Conservation (phyloP, 2,329 filamentous ascomycete genomes). For the Fusarium humuli region DNA sequence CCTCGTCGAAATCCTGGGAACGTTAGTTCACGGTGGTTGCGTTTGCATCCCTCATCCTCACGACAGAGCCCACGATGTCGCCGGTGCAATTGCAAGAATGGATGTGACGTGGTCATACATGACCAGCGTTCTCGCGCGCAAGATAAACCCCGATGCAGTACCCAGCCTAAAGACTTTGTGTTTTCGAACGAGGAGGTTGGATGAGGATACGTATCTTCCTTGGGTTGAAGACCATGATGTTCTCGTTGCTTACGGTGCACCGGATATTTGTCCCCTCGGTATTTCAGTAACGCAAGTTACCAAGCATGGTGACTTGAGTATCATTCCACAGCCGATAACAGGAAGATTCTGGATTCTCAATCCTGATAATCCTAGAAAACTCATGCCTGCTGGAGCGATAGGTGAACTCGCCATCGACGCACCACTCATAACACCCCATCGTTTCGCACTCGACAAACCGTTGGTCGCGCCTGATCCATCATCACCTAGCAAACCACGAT, state of each 20-base stretch:
- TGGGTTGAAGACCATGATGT: slow-evolving; percentile 61
- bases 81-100: slow-evolving; percentile 62
- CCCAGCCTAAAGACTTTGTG: slow-evolving; percentile 57
- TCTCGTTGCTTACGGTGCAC: slow-evolving; percentile 63
- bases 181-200: slow-evolving; percentile 62
- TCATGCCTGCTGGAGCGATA: slow-evolving; percentile 65
- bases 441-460: slow-evolving; percentile 49
- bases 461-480: slow-evolving; percentile 41
- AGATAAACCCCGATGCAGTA: slow-evolving; percentile 53
- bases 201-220: slow-evolving; percentile 60
- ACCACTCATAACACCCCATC: slow-evolving; percentile 51
- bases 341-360: slow-evolving; percentile 66
- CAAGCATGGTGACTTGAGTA: slow-evolving; percentile 51
- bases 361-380: slow-evolving; percentile 60
- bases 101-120: slow-evolving; percentile 65
- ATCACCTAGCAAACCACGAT: slow-evolving; percentile 42
- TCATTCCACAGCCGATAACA: slow-evolving; percentile 61
- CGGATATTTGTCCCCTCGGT: slow-evolving; percentile 64
- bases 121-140: slow-evolving; percentile 68
- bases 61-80: slow-evolving; percentile 62
- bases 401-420: slow-evolving; percentile 72
- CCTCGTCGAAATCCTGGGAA: slow-evolving; percentile 63
- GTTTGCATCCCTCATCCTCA: slow-evolving; percentile 67
- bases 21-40: slow-evolving; percentile 67
- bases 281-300: slow-evolving; percentile 61